A percentile compares a stretch with the other conserved stretches of the same genome.
phyloP scores from a whole-genome alignment of 83 land plant genomes.

The Diphasiastrum complanatum region DNA sequence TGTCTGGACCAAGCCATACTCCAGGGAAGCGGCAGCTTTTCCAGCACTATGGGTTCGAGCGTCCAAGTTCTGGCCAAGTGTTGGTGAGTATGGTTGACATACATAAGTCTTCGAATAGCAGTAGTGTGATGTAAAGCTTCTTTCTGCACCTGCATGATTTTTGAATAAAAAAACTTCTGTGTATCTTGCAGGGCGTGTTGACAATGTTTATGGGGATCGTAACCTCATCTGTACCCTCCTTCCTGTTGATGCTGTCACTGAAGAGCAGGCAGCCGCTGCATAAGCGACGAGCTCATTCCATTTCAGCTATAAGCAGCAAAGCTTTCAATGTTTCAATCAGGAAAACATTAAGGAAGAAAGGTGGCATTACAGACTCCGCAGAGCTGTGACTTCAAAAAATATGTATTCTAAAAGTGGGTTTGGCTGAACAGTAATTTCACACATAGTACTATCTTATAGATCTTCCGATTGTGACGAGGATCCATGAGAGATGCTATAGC shows the following conservation, averaged over 20 bases:
- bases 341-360: no score
- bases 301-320: no score
- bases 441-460: no score
- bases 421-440: no score
- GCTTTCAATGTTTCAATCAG: no score
- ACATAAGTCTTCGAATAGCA: neutral
- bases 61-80: conserved; percentile 89
- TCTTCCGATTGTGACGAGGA: no score
- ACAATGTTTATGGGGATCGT: conserved; percentile 99
- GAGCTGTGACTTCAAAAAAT: no score
- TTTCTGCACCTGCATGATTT: neutral
- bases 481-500: no score
- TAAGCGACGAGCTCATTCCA: no score
- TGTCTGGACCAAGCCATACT: conserved; percentile 85
- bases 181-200: conserved; percentile 71
- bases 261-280: conserved; percentile 76
- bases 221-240: conserved; percentile 94
- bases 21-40: conserved; percentile 92
- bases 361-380: no score
- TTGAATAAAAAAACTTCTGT: conserved; percentile 1
- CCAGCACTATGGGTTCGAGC: conserved; percentile 90
- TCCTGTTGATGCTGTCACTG: conserved; percentile 50
- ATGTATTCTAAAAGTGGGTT: no score
- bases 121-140: conserved; percentile 5
- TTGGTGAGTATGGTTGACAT: neutral